Evolutionary conservation across 768 basidiomycete species (phyloP), one percentile per base, ranked within the genome.

Genomic region (Tulasnella sp.): DNA sequence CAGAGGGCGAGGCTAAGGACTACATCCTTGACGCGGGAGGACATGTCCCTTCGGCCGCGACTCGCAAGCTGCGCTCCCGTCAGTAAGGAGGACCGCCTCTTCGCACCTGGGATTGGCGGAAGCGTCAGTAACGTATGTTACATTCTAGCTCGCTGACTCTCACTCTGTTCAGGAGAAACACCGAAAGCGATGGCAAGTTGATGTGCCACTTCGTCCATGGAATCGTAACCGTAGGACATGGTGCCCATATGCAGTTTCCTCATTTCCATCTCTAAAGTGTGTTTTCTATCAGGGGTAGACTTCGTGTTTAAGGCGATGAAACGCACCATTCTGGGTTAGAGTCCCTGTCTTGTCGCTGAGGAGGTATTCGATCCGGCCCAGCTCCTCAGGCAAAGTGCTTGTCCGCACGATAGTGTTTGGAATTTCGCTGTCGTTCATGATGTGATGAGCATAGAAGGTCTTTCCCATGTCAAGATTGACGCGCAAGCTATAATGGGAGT

Each of bases 401-500:
- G 98, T 99, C 19, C 98, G 89, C 12, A 99, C 98, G 81, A 99
- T 98, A 4, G 98, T 98, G 73, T 92, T 91, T 5, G 96, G 95
- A 82, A 99, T 99, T 85, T 98, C 95, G 71, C 82, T 84, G 86
- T 99, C 98, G 75, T 90, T 92, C 92, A 97, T 96, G 79, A 99
- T 99, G 82, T 96, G 94, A 62, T 94, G 92, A 0, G 95, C 96
- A 83, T 99, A 99, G 62, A 99, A 94, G 0, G 97, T 99, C 86
- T 99, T 99, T 79, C 98, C 98, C 97, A 99, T 99, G 85, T 99
- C 98, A 76, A 99, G 89, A 83, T 99, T 99, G 76, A 99, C 97
- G n/a, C 98, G 94, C 78, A 99, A 87, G 88, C 97, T 98, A 8
- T 21, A 31, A 62, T 19, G 34, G 16, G 24, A 34, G 62, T 5